A percentile compares a stretch with the other conserved stretches of the same genome.
Conservation (phyloP, 495 filamentous ascomycete genomes). For the Hypoxylon lenormandii region DNA sequence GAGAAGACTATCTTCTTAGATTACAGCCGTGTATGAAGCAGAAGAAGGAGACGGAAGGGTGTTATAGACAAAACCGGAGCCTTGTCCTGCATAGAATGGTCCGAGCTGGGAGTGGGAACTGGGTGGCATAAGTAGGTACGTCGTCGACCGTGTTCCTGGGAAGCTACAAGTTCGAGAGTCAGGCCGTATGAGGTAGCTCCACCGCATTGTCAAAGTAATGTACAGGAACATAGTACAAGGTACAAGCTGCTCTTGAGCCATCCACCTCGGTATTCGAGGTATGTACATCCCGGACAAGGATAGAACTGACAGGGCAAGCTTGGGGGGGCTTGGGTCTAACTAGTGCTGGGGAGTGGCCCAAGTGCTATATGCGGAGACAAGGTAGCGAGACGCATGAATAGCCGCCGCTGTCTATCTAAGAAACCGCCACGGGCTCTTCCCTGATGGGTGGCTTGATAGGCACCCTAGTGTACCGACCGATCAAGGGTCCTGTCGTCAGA, state of each 20-base stretch:
- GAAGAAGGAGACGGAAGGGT: conserved; percentile 43
- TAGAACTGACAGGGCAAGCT: conserved; percentile 32
- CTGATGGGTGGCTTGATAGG: conserved; percentile 36
- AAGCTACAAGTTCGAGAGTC: conserved; percentile 43
- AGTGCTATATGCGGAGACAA: conserved; percentile 39
- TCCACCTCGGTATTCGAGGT: conserved; percentile 41
- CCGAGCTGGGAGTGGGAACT: conserved; percentile 41
- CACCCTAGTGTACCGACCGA: conserved; percentile 32
- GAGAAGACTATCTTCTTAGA: conserved; percentile 47
- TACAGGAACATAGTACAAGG: conserved; percentile 40
- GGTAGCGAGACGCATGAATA: conserved; percentile 41
- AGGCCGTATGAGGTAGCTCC: conserved; percentile 38
- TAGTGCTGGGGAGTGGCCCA: conserved; percentile 37
- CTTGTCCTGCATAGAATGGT: conserved; percentile 39
- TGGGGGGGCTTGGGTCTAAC: conserved; percentile 40
- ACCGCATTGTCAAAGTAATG: conserved; percentile 36
- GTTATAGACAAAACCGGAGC: conserved; percentile 50
- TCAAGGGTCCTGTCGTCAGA: conserved; percentile 28
- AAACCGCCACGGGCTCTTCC: conserved; percentile 17
- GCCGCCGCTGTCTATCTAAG: conserved; percentile 35
- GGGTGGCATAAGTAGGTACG: conserved; percentile 36
- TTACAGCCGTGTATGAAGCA: conserved; percentile 41
- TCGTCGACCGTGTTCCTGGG: conserved; percentile 41
- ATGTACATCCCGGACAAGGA: conserved; percentile 43
- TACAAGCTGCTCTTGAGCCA: conserved; percentile 17